phyloP scores from a whole-genome alignment of 371 early-diverging fungal genomes.

The Synchytrium microbalum region DNA sequence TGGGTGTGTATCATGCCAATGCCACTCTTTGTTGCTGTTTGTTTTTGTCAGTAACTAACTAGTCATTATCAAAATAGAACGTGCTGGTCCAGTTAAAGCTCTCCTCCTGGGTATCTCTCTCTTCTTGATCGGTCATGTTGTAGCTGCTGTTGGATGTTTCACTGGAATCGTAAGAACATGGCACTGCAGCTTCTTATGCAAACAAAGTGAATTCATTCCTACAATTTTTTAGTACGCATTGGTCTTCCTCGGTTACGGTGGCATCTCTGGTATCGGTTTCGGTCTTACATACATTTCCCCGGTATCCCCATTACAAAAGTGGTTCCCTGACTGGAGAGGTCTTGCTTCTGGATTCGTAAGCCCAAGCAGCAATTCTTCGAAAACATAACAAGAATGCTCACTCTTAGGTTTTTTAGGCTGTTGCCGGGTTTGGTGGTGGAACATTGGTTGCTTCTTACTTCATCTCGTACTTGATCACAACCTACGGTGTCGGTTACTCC shows the following conservation, averaged over 20 bases:
- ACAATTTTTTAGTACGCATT: background rate
- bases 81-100: constrained; percentile 50
- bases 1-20: background rate
- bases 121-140: constrained; percentile 31
- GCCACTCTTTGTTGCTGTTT: no score
- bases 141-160: constrained; percentile 34
- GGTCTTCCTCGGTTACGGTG: constrained; percentile 8
- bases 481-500: background rate
- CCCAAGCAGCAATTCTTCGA: no score
- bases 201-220: no score
- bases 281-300: constrained; percentile 11
- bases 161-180: no score
- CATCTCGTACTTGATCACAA: background rate
- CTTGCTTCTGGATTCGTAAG: no score
- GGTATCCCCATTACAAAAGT: constrained; percentile 3
- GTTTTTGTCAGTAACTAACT: no score
- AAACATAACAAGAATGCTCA: background rate
- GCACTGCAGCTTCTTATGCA: no score
- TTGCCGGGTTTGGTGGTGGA: background rate
- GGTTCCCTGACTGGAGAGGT: no score
- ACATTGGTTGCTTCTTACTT: background rate
- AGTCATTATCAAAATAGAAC: no score
- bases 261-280: constrained; percentile 2
- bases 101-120: constrained; percentile 42
- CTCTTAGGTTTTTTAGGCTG: background rate